Evolutionary conservation across 2,329 filamentous ascomycete genomes (phyloP).

Genomic region (Penicillium sumatraense): DNA sequence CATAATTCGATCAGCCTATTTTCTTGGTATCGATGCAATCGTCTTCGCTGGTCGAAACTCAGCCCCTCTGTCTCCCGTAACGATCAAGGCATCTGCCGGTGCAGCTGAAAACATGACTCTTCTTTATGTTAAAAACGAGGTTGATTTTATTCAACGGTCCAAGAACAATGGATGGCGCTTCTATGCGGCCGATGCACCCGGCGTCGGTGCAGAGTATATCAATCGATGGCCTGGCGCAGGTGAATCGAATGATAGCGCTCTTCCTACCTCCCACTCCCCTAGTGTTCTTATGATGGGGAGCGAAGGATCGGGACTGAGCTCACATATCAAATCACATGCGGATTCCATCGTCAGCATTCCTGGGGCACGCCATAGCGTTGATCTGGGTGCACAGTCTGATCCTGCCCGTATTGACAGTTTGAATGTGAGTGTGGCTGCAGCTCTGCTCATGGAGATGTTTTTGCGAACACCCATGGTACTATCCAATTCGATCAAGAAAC

Average conservation of each 20-base stretch:
- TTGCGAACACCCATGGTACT: slow-evolving; percentile 39
- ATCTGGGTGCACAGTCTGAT: slow-evolving; percentile 37
- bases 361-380: slow-evolving; percentile 53
- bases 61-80: slow-evolving; percentile 74
- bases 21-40: slow-evolving; percentile 86
- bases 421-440: slow-evolving; percentile 90
- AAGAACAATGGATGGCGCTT: slow-evolving; percentile 77
- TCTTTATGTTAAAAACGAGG: slow-evolving; percentile 69
- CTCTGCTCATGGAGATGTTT: slow-evolving; percentile 62
- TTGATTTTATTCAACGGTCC: slow-evolving; percentile 71
- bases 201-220: slow-evolving; percentile 30
- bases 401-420: slow-evolving; percentile 76
- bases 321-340: slow-evolving; percentile 66
- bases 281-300: slow-evolving; percentile 82
- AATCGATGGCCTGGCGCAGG: slow-evolving; percentile 17
- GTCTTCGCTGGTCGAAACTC: slow-evolving; percentile 75
- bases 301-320: slow-evolving; percentile 76
- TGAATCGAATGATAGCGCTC: slow-evolving; percentile 47
- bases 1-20: slow-evolving; percentile 85
- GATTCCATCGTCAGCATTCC: slow-evolving; percentile 69
- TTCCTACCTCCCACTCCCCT: slow-evolving; percentile 62
- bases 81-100: slow-evolving; percentile 85
- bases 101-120: slow-evolving; percentile 80
- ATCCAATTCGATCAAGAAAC: slow-evolving; percentile 24
- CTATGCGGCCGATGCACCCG: slow-evolving; percentile 70